Conservation (phyloP, 2,329 filamentous ascomycete species). For the Ascochyta rabiei region DNA sequence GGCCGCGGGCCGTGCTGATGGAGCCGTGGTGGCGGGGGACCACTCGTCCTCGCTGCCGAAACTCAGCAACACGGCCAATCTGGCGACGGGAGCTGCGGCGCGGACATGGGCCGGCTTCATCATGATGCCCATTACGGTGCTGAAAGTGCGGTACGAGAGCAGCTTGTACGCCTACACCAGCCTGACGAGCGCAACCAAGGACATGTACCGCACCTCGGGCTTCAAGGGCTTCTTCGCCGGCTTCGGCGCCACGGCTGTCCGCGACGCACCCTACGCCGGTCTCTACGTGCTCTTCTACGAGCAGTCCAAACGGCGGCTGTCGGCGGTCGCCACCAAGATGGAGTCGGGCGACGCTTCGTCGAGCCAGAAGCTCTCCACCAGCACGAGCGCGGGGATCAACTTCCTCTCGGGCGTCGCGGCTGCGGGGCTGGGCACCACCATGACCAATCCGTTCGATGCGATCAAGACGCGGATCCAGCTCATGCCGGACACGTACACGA, state of each 20-base stretch:
- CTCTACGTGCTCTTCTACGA: conserved; percentile 96
- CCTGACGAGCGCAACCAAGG: conserved; percentile 71
- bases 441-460: conserved; percentile 96
- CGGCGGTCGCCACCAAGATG: conserved; percentile 36
- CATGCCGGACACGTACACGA: conserved; percentile 80
- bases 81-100: conserved; percentile 82
- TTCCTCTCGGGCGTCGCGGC: conserved; percentile 83
- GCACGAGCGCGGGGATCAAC: conserved; percentile 72
- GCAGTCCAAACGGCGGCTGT: conserved; percentile 72
- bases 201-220: conserved; percentile 77
- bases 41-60: conserved; percentile 77
- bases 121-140: conserved; percentile 93
- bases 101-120: conserved; percentile 86
- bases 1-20: conserved; percentile 24
- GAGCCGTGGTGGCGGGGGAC: conserved; percentile 20
- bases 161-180: conserved; percentile 84
- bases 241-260: conserved; percentile 88
- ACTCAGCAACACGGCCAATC: conserved; percentile 82
- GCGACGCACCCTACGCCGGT: conserved; percentile 96
- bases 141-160: conserved; percentile 96
- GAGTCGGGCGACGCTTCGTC: conserved; percentile 27
- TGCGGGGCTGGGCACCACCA: conserved; percentile 79
- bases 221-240: conserved; percentile 87
- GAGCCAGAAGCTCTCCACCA: conserved; percentile 28
- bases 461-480: conserved; percentile 95